Conservation (phyloP, 306 rosid genomes). For the Quercus wislizeni region DNA sequence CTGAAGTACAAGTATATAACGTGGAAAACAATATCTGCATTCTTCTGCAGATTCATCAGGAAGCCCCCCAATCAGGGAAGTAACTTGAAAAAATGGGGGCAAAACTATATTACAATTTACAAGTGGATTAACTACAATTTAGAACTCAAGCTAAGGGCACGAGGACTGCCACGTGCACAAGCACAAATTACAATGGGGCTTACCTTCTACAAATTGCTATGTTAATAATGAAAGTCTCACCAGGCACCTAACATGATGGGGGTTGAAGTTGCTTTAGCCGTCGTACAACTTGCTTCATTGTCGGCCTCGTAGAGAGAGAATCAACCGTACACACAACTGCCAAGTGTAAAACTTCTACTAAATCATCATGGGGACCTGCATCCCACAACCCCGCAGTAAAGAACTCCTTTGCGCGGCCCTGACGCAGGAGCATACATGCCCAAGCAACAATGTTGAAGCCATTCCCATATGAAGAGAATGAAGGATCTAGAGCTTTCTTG, state of each 20-base stretch:
- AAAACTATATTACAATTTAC: constrained; percentile 71
- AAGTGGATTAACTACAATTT: constrained; percentile 51
- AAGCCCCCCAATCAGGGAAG: constrained; percentile 41
- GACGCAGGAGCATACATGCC: constrained; percentile 83
- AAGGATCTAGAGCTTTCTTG: constrained; percentile 91
- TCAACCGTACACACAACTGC: constrained; percentile 92
- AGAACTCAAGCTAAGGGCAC: constrained; percentile 46
- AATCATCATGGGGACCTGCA: constrained; percentile 74
- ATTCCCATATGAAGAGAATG: constrained; percentile 78
- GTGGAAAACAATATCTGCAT: constrained; percentile 56
- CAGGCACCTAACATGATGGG: constrained; percentile 60
- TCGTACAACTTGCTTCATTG: constrained; percentile 86
- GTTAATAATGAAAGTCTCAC: constrained; percentile 36
- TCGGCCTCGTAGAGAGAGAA: constrained; percentile 83
- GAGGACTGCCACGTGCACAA: constrained; percentile 33
- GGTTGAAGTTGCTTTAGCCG: constrained; percentile 95
- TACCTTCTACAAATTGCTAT: constrained; percentile 45
- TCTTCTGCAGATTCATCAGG: constrained; percentile 76
- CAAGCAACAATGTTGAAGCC: constrained; percentile 94
- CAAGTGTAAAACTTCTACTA: constrained; percentile 81
- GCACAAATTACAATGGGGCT: constrained; percentile 46
- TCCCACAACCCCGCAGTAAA: constrained; percentile 86
- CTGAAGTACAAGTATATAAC: constrained; percentile 38
- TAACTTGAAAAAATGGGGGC: constrained; percentile 52
- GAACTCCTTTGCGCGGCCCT: constrained; percentile 85